Conservation (phyloP, 2,329 filamentous ascomycete genomes). For the Colletotrichum higginsianum region DNA sequence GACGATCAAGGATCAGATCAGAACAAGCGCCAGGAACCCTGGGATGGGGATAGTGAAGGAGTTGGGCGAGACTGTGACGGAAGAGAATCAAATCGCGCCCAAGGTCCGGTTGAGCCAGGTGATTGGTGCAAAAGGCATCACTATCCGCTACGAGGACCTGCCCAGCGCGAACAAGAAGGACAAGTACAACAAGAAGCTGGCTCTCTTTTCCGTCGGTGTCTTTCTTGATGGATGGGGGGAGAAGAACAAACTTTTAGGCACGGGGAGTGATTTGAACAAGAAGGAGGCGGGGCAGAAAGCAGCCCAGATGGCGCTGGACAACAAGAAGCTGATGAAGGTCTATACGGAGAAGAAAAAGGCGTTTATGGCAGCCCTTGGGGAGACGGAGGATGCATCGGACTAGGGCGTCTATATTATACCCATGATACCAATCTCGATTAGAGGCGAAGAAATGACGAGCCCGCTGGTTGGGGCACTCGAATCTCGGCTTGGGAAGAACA, state of each 20-base stretch:
- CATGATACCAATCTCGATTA: conserved; percentile 8
- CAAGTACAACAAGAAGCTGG: conserved; percentile 68
- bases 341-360: conserved; percentile 65
- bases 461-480: background rate
- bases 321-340: conserved; percentile 74
- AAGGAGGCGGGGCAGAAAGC: conserved; percentile 79
- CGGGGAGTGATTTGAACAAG: conserved; percentile 76
- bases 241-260: conserved; percentile 72
- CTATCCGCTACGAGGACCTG: conserved; percentile 73
- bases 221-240: conserved; percentile 80
- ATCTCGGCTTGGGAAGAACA: background rate
- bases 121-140: conserved; percentile 71
- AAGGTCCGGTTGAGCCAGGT: conserved; percentile 68
- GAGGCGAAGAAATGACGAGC: background rate
- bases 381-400: background rate
- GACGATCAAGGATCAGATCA: conserved; percentile 71
- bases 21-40: conserved; percentile 33
- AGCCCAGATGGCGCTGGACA: conserved; percentile 73
- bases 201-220: conserved; percentile 74
- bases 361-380: conserved; percentile 48
- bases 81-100: conserved; percentile 9
- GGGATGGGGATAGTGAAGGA: conserved; percentile 39
- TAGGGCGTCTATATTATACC: conserved; percentile 17
- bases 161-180: conserved; percentile 60
- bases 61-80: conserved; percentile 31